These are phyloP conservation scores for Colletotrichum tofieldiae DNA, from an alignment of 2,329 filamentous ascomycete species.

Conservation along the genomic window DNA sequence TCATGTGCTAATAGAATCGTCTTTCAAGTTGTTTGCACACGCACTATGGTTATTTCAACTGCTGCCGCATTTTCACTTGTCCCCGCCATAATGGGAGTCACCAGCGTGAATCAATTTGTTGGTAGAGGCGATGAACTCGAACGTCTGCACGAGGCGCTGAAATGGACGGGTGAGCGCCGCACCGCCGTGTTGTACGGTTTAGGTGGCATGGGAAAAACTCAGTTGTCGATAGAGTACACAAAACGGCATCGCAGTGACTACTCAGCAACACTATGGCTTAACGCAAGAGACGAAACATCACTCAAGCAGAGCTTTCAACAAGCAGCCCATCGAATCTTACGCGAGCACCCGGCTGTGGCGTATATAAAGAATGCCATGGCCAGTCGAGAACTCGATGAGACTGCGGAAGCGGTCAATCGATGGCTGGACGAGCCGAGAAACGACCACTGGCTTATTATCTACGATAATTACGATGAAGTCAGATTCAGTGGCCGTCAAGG, in stretches of 20 bases:
- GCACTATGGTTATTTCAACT: too few species aligned
- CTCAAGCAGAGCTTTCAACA: slow-evolving; percentile 54
- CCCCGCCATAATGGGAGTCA: background rate
- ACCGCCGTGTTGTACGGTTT: slow-evolving; percentile 56
- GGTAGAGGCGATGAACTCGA: background rate
- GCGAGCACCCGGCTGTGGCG: slow-evolving; percentile 46
- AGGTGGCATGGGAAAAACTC: slow-evolving; percentile 63
- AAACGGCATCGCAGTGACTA: slow-evolving; percentile 54
- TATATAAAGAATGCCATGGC: slow-evolving; percentile 46
- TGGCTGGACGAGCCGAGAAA: slow-evolving; percentile 57
- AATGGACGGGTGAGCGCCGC: slow-evolving; percentile 28
- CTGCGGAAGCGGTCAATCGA: slow-evolving; percentile 52
- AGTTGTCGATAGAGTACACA: slow-evolving; percentile 56
- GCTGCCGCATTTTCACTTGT: too few species aligned
- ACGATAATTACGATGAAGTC: slow-evolving; percentile 60
- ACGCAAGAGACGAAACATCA: slow-evolving; percentile 54
- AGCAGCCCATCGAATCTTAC: slow-evolving; percentile 50
- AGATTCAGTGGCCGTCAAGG: slow-evolving; percentile 44
- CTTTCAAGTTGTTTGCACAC: too few species aligned
- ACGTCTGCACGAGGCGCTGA: slow-evolving; percentile 19
- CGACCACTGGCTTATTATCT: slow-evolving; percentile 57
- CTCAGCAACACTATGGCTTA: slow-evolving; percentile 60
- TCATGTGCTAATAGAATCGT: too few species aligned
- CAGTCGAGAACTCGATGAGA: slow-evolving; percentile 47
- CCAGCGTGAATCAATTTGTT: slow-evolving; percentile 1